Evolutionary conservation across 2,329 filamentous ascomycete species (phyloP), one percentile per base, ranked within the genome.

Genomic region (Talaromyces sp.): DNA sequence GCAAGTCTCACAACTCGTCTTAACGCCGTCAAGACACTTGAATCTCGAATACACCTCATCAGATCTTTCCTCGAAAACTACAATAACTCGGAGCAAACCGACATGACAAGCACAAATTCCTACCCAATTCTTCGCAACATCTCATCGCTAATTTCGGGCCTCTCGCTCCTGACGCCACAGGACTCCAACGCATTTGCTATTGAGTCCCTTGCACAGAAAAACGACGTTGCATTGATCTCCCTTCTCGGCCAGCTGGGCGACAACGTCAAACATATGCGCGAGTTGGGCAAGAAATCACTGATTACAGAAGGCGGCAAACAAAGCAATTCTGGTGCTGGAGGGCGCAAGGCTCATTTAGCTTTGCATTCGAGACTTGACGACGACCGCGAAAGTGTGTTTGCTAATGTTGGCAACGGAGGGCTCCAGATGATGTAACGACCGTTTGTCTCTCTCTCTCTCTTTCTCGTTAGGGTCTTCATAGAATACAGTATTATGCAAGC

Each of bases 21-120:
- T 64, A 97, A 97, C 74, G 92, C 94, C 27, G 88, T 97, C 70
- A 93, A 92, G 77, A 97, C 96, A 87, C 85, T 99, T 29, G 88
- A 93, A 69, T 85, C 87, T 7, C 86, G 90, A 55, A 85, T 94
- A 66, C 82, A 84, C 51, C 82, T 93, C 59, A 83, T 93, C 65
- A 83, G 83, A 62, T 81, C 81, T n/a, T 97, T 97, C 72, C 85
- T 99, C 53, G 80, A 88, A 64, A 83, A 83, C 14, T 82, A 81
- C 54, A 79, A 46, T 68, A 60, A 62, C 70, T 26, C 71, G 74
- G 7, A 68, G 11, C 21, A 70, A 54, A 62, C 66, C 77, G 71
- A 27, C 21, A 52, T 46, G 24, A 69, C 89, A 32, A 61, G 12
- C 12, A 46, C 24, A 41, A 46, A 43, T 35, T 72, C 91, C 7